A percentile compares a stretch with the other conserved stretches of the same genome.
These are phyloP conservation scores for Acer negundo DNA, from an alignment of 345 rosid species.

Conservation along the genomic window DNA sequence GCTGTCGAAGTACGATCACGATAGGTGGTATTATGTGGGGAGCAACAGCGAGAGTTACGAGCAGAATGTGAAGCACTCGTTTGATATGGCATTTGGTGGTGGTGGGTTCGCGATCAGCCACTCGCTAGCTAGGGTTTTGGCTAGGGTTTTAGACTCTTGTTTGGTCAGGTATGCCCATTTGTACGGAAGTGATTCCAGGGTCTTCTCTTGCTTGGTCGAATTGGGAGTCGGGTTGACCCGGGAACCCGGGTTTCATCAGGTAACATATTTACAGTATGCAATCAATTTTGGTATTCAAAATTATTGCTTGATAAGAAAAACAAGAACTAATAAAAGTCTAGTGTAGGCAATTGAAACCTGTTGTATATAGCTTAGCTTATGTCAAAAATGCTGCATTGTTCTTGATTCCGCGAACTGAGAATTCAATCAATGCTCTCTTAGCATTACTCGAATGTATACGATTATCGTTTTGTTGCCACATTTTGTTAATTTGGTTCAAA, in stretches of 20 bases:
- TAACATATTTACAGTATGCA: constrained; percentile 19
- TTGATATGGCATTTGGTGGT: constrained; percentile 95
- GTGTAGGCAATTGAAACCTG: neutral
- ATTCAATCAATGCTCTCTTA: neutral
- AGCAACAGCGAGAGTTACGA: constrained; percentile 77
- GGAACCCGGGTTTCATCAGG: constrained; percentile 98
- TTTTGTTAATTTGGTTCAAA: neutral
- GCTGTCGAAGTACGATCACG: constrained; percentile 78
- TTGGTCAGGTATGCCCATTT: constrained; percentile 74
- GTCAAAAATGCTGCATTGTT: neutral
- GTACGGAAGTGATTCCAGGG: constrained; percentile 82
- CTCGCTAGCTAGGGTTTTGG: constrained; percentile 60
- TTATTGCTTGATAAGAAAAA: too few species aligned
- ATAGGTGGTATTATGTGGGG: constrained; percentile 75
- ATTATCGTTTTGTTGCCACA: neutral
- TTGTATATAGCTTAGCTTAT: neutral
- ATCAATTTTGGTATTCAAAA: neutral
- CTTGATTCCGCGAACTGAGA: neutral
- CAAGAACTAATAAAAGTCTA: neutral
- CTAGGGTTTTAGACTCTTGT: constrained; percentile 76
- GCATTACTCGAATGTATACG: too few species aligned
- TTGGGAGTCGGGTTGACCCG: constrained; percentile 81
- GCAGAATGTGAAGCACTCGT: constrained; percentile 77
- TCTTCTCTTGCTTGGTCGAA: constrained; percentile 88
- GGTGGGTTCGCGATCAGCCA: constrained; percentile 83